Percentiles rank a stretch among this genome's conserved stretches.
phyloP scores from a whole-genome alignment of 2,329 filamentous ascomycete species.

The Colletotrichum sp. region DNA sequence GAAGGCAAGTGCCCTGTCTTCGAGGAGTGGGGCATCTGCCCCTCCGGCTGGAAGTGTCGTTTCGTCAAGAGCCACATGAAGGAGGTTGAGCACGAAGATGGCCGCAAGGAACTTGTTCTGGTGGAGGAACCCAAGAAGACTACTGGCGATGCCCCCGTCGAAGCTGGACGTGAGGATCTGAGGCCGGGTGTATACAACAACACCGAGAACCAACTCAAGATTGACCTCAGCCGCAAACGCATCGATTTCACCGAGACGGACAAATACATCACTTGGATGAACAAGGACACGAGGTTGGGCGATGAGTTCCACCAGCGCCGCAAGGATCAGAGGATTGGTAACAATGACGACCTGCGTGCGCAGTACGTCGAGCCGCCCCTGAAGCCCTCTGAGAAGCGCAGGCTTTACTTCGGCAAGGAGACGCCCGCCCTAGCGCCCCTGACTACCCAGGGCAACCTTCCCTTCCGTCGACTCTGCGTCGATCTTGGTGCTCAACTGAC shows the following conservation, averaged over 20 bases:
- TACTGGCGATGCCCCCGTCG: constrained; percentile 36
- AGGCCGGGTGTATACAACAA: constrained; percentile 77
- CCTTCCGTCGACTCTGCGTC: constrained; percentile 89
- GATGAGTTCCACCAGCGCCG: constrained; percentile 45
- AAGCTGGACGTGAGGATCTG: constrained; percentile 49
- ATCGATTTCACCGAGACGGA: constrained; percentile 76
- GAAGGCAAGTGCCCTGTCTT: constrained; percentile 83
- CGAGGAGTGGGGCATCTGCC: constrained; percentile 76
- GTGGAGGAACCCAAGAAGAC: constrained; percentile 50
- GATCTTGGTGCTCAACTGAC: constrained; percentile 90
- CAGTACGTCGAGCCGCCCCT: constrained; percentile 86
- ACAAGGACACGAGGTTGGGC: constrained; percentile 57
- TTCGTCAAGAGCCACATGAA: constrained; percentile 87
- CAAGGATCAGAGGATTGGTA: constrained; percentile 44
- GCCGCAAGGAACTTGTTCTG: constrained; percentile 81
- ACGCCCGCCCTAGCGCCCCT: constrained; percentile 93
- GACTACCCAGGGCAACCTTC: constrained; percentile 95
- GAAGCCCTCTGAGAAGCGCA: constrained; percentile 89
- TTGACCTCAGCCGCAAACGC: constrained; percentile 76
- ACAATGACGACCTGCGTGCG: constrained; percentile 75
- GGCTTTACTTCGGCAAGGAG: constrained; percentile 91
- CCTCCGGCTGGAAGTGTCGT: constrained; percentile 91
- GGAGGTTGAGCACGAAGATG: constrained; percentile 79
- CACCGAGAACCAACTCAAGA: constrained; percentile 72
- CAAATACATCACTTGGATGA: constrained; percentile 78